Evolutionary conservation across 257 asterid genomes (phyloP).

Genomic region (Pogostemon cablin): DNA sequence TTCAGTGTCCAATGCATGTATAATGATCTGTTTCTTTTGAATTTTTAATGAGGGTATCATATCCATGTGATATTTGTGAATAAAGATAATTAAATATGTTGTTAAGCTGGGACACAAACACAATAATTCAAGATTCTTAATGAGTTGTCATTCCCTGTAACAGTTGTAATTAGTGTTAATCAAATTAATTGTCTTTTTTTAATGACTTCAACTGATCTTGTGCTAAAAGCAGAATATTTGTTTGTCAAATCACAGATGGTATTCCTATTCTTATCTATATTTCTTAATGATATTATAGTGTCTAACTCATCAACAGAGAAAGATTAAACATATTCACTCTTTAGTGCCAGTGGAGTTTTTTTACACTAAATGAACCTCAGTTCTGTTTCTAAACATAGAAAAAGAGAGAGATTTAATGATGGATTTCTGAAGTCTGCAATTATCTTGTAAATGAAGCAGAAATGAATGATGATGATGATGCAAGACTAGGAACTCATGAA

Average conservation of each 20-base stretch:
- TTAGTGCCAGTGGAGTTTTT: not conserved
- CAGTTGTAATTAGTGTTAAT: not conserved
- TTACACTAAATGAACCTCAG: no score
- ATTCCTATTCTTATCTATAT: conserved; percentile 7
- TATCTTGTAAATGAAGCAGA: no score
- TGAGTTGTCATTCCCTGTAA: conserved; percentile 33
- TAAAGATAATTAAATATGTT: conserved; percentile 20
- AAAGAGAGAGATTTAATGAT: no score
- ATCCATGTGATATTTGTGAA: not conserved
- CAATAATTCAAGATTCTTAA: conserved; percentile 37
- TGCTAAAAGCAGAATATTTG: conserved; percentile 30
- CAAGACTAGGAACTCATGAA: no score
- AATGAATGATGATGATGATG: no score
- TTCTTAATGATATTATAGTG: not conserved
- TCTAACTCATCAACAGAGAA: not conserved
- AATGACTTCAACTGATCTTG: conserved; percentile 14
- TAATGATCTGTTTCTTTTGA: conserved; percentile 20
- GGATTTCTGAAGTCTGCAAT: no score
- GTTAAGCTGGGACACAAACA: conserved; percentile 9
- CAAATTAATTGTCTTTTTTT: not conserved
- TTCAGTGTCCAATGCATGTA: not conserved
- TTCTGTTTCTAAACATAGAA: no score
- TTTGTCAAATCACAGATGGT: conserved; percentile 6
- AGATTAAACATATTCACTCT: not conserved
- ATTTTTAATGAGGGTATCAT: conserved; percentile 18